Evolutionary conservation across 768 basidiomycete genomes (phyloP).

Genomic region (Mycena kentingensis): DNA sequence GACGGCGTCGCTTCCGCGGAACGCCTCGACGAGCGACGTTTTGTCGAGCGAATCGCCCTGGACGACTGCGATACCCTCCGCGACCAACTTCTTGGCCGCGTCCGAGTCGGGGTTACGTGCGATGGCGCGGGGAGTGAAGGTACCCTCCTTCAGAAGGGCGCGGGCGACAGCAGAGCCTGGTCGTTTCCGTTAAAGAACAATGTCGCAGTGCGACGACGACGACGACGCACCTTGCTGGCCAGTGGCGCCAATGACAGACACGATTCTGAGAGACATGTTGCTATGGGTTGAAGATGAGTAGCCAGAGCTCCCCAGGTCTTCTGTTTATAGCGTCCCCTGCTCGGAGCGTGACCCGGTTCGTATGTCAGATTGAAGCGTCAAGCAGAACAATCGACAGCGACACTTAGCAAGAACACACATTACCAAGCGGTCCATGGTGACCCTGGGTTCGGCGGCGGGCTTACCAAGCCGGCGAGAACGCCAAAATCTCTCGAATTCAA

Average conservation of each 20-base stretch:
- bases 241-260: background rate
- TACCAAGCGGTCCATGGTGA: too few species aligned
- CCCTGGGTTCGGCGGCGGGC: too few species aligned
- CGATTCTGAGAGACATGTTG: background rate
- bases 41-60: background rate
- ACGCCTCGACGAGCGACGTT: background rate
- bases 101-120: background rate
- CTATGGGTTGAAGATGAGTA: too few species aligned
- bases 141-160: background rate
- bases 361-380: too few species aligned
- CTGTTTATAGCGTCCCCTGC: too few species aligned
- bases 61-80: background rate
- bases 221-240: background rate
- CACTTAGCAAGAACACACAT: too few species aligned
- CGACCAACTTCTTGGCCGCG: background rate
- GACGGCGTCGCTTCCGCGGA: background rate
- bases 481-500: too few species aligned
- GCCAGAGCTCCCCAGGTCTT: too few species aligned
- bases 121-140: background rate
- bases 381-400: too few species aligned
- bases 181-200: background rate
- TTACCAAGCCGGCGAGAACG: too few species aligned
- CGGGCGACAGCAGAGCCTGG: background rate
- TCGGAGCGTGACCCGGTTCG: too few species aligned
- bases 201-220: background rate